phyloP scores from a whole-genome alignment of 768 basidiomycete genomes.

The Trametes villosa region DNA sequence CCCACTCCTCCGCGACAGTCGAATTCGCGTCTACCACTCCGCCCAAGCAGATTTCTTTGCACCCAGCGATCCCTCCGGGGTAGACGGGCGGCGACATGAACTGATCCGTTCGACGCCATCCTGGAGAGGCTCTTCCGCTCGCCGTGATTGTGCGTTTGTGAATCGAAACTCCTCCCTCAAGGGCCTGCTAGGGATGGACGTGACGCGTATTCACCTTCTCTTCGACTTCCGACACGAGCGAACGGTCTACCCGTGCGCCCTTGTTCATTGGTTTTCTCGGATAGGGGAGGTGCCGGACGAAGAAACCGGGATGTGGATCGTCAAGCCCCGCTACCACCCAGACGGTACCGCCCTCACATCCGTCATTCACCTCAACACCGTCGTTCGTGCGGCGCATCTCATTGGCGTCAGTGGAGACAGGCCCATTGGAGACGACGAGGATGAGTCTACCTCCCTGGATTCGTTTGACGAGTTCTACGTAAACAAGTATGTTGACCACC shows the following conservation, averaged over 20 bases:
- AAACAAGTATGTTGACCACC: too few relatives aligned
- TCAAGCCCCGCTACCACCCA: slow-evolving; percentile 19
- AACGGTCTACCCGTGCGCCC: slow-evolving; percentile 28
- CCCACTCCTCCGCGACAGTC: background rate
- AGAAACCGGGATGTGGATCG: slow-evolving; percentile 36
- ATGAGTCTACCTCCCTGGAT: slow-evolving; percentile 1
- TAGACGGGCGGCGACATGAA: background rate
- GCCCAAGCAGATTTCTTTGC: background rate
- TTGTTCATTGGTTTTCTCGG: background rate
- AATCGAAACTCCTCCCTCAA: background rate
- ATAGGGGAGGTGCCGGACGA: slow-evolving; percentile 23
- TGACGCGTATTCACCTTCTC: background rate
- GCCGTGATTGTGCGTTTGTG: background rate
- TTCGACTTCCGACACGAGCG: background rate
- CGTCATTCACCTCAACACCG: background rate
- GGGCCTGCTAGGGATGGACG: background rate
- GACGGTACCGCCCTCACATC: background rate
- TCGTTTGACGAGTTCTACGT: slow-evolving; percentile 4
- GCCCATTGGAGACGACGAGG: background rate
- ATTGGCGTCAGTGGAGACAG: slow-evolving; percentile 6
- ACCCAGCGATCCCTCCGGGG: background rate
- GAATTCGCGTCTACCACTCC: background rate
- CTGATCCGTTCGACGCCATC: background rate
- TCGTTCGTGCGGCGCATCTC: slow-evolving; percentile 37
- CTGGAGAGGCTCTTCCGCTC: background rate